phyloP scores from a whole-genome alignment of 257 asterid species.

The Solanum boliviense region DNA sequence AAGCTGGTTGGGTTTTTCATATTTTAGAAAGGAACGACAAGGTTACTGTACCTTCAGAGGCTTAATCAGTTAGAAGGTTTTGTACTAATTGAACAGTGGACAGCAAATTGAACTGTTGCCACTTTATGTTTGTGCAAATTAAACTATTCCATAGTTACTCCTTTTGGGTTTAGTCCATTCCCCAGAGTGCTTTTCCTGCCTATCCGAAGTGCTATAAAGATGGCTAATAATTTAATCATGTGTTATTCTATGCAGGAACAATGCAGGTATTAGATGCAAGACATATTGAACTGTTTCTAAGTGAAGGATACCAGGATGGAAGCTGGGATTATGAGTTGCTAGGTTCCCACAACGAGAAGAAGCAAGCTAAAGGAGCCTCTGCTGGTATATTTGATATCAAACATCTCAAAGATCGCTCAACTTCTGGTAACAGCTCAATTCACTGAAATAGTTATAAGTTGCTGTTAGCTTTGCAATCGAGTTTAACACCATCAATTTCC shows the following conservation, averaged over 20 bases:
- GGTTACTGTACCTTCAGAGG: not conserved
- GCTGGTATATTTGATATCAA: slow-evolving; percentile 74
- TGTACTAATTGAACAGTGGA: not conserved
- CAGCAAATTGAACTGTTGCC: not conserved
- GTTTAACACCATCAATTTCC: not conserved
- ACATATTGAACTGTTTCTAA: slow-evolving; percentile 75
- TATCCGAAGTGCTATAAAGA: not conserved
- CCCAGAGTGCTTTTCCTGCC: not conserved
- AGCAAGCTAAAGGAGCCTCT: slow-evolving; percentile 56
- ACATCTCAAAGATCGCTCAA: slow-evolving; percentile 60
- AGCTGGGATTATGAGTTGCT: slow-evolving; percentile 64
- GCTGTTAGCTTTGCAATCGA: not conserved
- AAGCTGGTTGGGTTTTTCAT: slow-evolving; percentile 6
- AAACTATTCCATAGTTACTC: not conserved
- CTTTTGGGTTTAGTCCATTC: not conserved
- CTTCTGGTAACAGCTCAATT: slow-evolving; percentile 34
- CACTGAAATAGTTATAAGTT: not conserved
- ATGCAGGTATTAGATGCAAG: slow-evolving; percentile 95
- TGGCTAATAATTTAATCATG: not conserved
- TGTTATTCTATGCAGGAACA: slow-evolving; percentile 51
- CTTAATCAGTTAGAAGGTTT: not conserved
- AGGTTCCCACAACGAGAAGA: slow-evolving; percentile 50
- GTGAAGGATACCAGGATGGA: slow-evolving; percentile 53
- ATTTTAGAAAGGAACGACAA: not conserved
- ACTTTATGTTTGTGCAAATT: not conserved